Base-by-base conservation (phyloP, 2,329 filamentous ascomycete genomes). In the Fusarium acutatum region DNA sequence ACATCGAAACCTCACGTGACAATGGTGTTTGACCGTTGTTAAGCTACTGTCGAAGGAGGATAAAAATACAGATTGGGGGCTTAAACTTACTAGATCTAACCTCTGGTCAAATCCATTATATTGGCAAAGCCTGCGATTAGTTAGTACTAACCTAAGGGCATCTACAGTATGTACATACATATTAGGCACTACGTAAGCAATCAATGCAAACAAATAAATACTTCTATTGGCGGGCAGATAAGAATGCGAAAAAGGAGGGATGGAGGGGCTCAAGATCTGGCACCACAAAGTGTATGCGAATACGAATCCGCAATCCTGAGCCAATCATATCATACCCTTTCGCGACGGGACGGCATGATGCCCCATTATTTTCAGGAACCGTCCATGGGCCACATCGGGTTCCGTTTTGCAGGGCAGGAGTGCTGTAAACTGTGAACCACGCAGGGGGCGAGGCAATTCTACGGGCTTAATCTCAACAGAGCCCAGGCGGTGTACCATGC, bases 201-300 rank as follows among this genome's bases (percentile, higher is more conserved):
- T 68, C 17, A 41, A 61, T 50, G 28, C 47, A 24, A 60, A 30
- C 24, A 44, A 30, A 35, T 40, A 37, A 34, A 43, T 35, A 46
- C 60, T 46, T 57, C 37, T 24, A 68, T 64, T 65, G 64, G 69
- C 14, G 26, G 60, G 49, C 32, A 41, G 71, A 74, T 74, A 74
- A 74, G 71, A 74, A 74, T 72, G 71, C 71, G 71, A 74, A 74
- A 72, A 72, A 59, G 71, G 69, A 69, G 71, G 65, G 64, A 43
- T 24, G 43, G 57, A 44, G 61, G 67, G 46, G 63, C 56, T 43
- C 54, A 41, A 69, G 72, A 74, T 75, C 72, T 75, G 65, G 56
- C 49, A 74, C 53, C 43, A 64, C 35, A 24, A 68, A 53, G 38
- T 49, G 50, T 71, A 74, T 75, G 65, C 73, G 73, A 75, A 75